A percentile compares a stretch with the other conserved stretches of the same genome.
phyloP scores from a whole-genome alignment of 2,329 filamentous ascomycete genomes.

The Calonectria ilicicola region DNA sequence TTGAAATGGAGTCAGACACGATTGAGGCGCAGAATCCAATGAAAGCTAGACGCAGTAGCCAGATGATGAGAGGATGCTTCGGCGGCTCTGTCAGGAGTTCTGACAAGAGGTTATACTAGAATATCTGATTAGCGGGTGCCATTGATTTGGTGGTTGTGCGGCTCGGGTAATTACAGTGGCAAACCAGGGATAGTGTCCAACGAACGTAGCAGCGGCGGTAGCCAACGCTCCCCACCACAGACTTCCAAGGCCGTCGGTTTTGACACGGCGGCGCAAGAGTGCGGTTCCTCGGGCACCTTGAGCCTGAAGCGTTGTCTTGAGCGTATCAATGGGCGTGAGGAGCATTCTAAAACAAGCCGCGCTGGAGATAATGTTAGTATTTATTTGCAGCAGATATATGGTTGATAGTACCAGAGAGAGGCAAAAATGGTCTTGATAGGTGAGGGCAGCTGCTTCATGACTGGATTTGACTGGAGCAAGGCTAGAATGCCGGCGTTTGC shows the following conservation, averaged over 20 bases:
- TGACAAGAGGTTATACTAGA: constrained; percentile 57
- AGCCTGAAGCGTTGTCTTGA: constrained; percentile 63
- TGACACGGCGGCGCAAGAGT: constrained; percentile 57
- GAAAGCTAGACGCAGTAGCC: constrained; percentile 55
- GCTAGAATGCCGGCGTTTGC: constrained; percentile 63
- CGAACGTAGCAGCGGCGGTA: constrained; percentile 61
- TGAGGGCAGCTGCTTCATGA: constrained; percentile 56
- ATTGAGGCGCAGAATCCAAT: constrained; percentile 57
- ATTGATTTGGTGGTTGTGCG: too few species aligned
- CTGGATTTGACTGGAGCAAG: constrained; percentile 59
- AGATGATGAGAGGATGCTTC: constrained; percentile 53
- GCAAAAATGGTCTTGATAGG: constrained; percentile 60
- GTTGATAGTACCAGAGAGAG: constrained; percentile 52
- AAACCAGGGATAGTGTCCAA: constrained; percentile 63
- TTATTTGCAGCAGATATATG: accelerated
- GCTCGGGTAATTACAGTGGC: constrained; percentile 51
- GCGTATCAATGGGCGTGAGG: constrained; percentile 60
- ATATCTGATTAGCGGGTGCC: neutral
- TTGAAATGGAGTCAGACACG: constrained; percentile 60
- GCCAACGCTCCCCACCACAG: constrained; percentile 64
- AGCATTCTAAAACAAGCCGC: constrained; percentile 61
- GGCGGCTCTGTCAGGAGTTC: constrained; percentile 54
- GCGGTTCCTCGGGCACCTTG: constrained; percentile 57
- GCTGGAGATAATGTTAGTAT: constrained; percentile 38
- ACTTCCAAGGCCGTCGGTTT: constrained; percentile 57